Evolutionary conservation across 2,329 filamentous ascomycete species (phyloP).

Genomic region (Zymoseptoria brevis): DNA sequence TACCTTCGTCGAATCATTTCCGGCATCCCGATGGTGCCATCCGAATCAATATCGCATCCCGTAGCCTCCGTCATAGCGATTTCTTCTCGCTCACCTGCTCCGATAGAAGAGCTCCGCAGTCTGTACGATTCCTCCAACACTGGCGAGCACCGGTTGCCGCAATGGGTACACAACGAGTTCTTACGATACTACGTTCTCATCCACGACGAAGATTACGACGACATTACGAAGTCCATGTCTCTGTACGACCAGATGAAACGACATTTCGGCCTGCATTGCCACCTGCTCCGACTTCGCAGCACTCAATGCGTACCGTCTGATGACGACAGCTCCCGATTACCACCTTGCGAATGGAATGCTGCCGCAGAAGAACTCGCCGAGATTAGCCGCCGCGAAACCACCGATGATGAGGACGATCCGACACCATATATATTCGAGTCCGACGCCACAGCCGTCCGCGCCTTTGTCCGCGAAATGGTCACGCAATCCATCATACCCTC

Average conservation of each 20-base stretch:
- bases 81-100: slow-evolving; percentile 73
- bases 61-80: slow-evolving; percentile 93
- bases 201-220: slow-evolving; percentile 91
- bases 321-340: slow-evolving; percentile 77
- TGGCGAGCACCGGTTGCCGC: slow-evolving; percentile 63
- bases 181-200: slow-evolving; percentile 92
- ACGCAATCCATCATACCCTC: slow-evolving; percentile 90
- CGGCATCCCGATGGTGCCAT: slow-evolving; percentile 65
- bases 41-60: slow-evolving; percentile 91
- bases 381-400: slow-evolving; percentile 44
- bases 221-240: slow-evolving; percentile 80
- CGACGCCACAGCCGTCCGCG: slow-evolving; percentile 77
- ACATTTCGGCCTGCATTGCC: slow-evolving; percentile 93
- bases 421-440: slow-evolving; percentile 83
- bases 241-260: slow-evolving; percentile 98
- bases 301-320: slow-evolving; percentile 80
- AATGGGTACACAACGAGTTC: slow-evolving; percentile 87
- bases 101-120: slow-evolving; percentile 77
- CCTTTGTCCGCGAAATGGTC: slow-evolving; percentile 89
- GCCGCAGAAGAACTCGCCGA: slow-evolving; percentile 75
- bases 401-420: slow-evolving; percentile 63
- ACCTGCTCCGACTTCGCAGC: slow-evolving; percentile 77
- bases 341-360: slow-evolving; percentile 80
- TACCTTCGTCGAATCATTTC: slow-evolving; percentile 80
- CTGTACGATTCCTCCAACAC: slow-evolving; percentile 79